Evolutionary conservation across 1,284 basidiomycete genomes (phyloP), one percentile per base, ranked within the genome.

Genomic region (Calocybe gambosa): DNA sequence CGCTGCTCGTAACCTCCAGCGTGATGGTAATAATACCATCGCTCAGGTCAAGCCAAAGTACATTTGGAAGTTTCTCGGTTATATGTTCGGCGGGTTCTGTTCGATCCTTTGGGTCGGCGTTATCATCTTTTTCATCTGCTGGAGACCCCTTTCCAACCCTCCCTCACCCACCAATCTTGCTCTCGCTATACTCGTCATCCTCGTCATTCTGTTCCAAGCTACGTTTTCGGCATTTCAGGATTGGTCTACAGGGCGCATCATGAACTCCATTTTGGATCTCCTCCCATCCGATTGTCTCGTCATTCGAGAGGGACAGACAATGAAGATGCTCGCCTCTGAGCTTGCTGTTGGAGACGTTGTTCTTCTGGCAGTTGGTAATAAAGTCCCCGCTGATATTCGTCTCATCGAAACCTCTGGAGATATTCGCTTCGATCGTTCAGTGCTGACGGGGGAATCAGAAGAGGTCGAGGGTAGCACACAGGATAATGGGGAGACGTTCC

Each of bases 291-390:
- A 73, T 34, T 68, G 70, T 9, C 54, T 64, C 0, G 69, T 71
- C 39, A 55, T 71, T 12, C 60, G 82, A 1, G 84, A 88, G 54
- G 82, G 83, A 8, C 71, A 75, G 43, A 71, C 76, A 21, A 67
- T 75, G 25, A 77, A 78, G 39, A 64, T 87, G 3, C 71, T 82
- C 7, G 89, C 88, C 18, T 85, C 88, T 55, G 84, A 89, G 41
- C 77, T 93, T 15, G 83, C 91, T 0, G 86, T 87, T 0, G 90
- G 90, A 7, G 90, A 93, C 58, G 68, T 93, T 13, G 81, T 93
- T 44, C 77, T 78, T 0, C 85, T 93, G 58, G 70, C 74, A 9
- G 74, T 80, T 0, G 80, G 90, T 10, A 88, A 93, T 61, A 81
- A 89, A 10, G 76, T 93, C 4, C 91, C 90, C 0, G 90, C 90